These are phyloP conservation scores for Crithidia sp. DNA, from an alignment of 208 protist genomes.

Conservation along the genomic window DNA sequence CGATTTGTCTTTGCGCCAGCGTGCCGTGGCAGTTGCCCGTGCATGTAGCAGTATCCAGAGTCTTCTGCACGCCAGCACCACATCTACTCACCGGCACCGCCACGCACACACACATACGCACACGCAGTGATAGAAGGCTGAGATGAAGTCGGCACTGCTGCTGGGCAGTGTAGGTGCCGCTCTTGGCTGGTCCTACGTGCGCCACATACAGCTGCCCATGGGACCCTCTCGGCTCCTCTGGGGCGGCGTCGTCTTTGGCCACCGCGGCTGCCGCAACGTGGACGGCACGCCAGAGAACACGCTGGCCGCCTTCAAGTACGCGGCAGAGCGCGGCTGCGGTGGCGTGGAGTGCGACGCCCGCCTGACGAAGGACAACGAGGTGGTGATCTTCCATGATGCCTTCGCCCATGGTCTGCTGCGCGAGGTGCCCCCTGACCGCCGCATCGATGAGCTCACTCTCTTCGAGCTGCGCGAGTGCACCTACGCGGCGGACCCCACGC, in stretches of 20 bases:
- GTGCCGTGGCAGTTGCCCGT: no score
- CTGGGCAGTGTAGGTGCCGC: conserved; percentile 42
- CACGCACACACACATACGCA: conserved; percentile 21
- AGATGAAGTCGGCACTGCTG: conserved; percentile 23
- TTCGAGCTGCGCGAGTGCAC: conserved; percentile 72
- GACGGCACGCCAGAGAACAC: conserved; percentile 87
- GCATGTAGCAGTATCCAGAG: no score
- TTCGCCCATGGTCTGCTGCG: conserved; percentile 50
- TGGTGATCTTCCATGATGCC: conserved; percentile 86
- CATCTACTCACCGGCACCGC: no score
- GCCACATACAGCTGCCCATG: conserved; percentile 73
- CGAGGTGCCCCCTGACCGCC: conserved; percentile 45
- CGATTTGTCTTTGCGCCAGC: no score
- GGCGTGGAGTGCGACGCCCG: conserved; percentile 88
- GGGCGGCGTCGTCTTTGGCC: conserved; percentile 86
- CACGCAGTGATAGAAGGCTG: conserved; percentile 4
- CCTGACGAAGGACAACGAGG: conserved; percentile 86
- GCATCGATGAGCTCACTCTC: conserved; percentile 76
- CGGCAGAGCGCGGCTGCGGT: conserved; percentile 61
- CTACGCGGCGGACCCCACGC: conserved; percentile 69
- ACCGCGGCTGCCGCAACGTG: conserved; percentile 83
- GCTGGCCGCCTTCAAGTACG: conserved; percentile 86
- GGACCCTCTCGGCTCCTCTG: conserved; percentile 79
- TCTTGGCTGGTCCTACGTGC: conserved; percentile 70
- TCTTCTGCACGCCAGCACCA: no score